Conservation (phyloP, 1,284 basidiomycete species). For the Trichosporon asahii region DNA sequence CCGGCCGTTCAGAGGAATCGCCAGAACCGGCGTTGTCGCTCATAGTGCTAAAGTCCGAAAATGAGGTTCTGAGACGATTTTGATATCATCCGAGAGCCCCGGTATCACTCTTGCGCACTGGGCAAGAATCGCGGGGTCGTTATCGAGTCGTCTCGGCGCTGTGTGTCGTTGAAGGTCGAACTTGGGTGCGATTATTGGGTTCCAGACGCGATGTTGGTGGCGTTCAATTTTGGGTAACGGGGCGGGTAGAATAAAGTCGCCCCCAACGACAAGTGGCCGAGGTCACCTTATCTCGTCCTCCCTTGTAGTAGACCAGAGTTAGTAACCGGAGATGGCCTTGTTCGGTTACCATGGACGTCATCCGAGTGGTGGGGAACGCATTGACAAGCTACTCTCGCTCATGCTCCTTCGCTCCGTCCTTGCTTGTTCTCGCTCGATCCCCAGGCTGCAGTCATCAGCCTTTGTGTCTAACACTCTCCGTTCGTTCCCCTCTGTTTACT, state of each 20-base stretch:
- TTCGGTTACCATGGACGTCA: constrained; percentile 3
- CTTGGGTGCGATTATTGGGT: background rate
- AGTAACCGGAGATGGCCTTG: constrained; percentile 1
- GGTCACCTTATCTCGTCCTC: background rate
- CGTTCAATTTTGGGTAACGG: constrained; percentile 9
- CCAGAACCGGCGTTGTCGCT: constrained; percentile 36
- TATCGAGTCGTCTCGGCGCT: background rate
- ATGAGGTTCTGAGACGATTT: background rate
- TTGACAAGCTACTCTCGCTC: constrained; percentile 4
- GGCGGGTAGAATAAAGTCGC: background rate
- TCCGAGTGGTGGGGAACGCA: background rate
- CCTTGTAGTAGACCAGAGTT: background rate
- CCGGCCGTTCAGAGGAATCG: constrained; percentile 26
- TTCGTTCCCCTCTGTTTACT: background rate
- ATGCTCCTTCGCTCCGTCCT: background rate
- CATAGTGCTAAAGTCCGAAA: constrained; percentile 37
- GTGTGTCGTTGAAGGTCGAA: background rate
- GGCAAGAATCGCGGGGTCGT: background rate
- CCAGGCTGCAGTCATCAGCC: background rate
- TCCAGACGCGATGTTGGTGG: constrained; percentile 6
- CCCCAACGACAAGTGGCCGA: background rate
- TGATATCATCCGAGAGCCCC: constrained; percentile 21
- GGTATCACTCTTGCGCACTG: background rate
- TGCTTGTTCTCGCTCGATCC: background rate
- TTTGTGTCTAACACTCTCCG: background rate